Evolutionary conservation across 805 yeast genomes (phyloP).

Genomic region (Zygoascus ofunaensis): DNA sequence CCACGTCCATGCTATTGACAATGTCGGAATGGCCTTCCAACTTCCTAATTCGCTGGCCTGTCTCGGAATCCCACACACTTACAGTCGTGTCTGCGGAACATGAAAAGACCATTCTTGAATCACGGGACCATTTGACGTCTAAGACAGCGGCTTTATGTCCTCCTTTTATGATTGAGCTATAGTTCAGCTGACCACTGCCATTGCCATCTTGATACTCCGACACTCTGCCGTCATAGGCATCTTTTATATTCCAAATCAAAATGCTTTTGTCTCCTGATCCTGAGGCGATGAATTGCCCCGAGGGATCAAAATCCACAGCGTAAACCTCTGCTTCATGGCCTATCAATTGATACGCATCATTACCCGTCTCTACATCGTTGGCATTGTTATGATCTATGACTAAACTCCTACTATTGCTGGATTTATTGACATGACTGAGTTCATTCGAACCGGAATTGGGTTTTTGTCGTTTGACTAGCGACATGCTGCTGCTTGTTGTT

Average conservation of each 20-base stretch:
- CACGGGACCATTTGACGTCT: constrained; percentile 47
- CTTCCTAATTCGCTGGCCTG: constrained; percentile 48
- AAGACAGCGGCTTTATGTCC: constrained; percentile 64
- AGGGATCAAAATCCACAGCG: constrained; percentile 40
- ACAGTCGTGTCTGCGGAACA: constrained; percentile 56
- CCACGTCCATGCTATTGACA: constrained; percentile 46
- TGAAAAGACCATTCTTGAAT: constrained; percentile 34
- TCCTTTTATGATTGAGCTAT: constrained; percentile 41
- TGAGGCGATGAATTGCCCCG: constrained; percentile 48
- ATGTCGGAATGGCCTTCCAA: constrained; percentile 42
- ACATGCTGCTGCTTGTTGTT: too few relatives aligned
- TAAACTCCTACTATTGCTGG: too few relatives aligned
- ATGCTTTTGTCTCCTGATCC: constrained; percentile 46
- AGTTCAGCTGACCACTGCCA: constrained; percentile 14
- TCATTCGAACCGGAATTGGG: not conserved
- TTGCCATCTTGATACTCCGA: not conserved
- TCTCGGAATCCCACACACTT: constrained; percentile 52
- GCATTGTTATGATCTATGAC: too few relatives aligned
- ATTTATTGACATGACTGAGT: too few relatives aligned
- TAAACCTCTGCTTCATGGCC: constrained; percentile 35
- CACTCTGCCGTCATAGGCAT: too few relatives aligned
- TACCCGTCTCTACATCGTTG: constrained; percentile 9
- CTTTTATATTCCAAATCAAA: constrained; percentile 34
- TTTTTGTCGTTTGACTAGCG: constrained; percentile 1
- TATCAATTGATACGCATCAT: constrained; percentile 11